Evolutionary conservation across 768 basidiomycete genomes (phyloP).

Genomic region (Xerocomellus chrysenteron): DNA sequence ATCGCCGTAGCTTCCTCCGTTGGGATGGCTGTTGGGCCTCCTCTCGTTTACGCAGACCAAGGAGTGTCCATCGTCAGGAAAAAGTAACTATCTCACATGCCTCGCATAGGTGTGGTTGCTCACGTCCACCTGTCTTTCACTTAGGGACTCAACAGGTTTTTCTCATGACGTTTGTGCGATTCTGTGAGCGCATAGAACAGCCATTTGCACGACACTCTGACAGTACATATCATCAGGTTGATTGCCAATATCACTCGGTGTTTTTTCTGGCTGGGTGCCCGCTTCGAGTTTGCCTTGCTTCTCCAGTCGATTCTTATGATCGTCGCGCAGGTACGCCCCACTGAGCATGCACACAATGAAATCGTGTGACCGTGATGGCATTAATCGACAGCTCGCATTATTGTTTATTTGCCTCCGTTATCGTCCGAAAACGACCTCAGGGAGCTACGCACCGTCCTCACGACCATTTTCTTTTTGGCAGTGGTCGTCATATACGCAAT

Average conservation of each 20-base stretch:
- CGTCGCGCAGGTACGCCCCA: slow-evolving; percentile 61
- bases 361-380: slow-evolving; percentile 21
- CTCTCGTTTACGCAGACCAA: slow-evolving; percentile 83
- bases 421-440: slow-evolving; percentile 58
- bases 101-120: slow-evolving; percentile 1
- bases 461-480: slow-evolving; percentile 84
- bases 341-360: slow-evolving; percentile 2
- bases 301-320: slow-evolving; percentile 86
- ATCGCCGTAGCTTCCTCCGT: slow-evolving; percentile 65
- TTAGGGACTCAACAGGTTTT: slow-evolving; percentile 81
- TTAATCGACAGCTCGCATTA: slow-evolving; percentile 57
- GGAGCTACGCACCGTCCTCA: slow-evolving; percentile 54
- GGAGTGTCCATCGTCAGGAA: slow-evolving; percentile 77
- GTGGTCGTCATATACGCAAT: slow-evolving; percentile 74
- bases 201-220: slow-evolving; percentile 8
- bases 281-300: slow-evolving; percentile 74
- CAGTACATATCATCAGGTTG: slow-evolving; percentile 42
- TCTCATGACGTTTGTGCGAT: slow-evolving; percentile 87
- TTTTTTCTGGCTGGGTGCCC: slow-evolving; percentile 87
- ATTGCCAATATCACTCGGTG: slow-evolving; percentile 85
- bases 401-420: slow-evolving; percentile 81
- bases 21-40: slow-evolving; percentile 84
- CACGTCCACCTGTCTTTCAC: slow-evolving; percentile 4
- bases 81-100: slow-evolving; percentile 41
- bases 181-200: slow-evolving; percentile 44